These are phyloP conservation scores for Arachis hypogaea DNA, from an alignment of 306 rosid species.

Conservation along the genomic window DNA sequence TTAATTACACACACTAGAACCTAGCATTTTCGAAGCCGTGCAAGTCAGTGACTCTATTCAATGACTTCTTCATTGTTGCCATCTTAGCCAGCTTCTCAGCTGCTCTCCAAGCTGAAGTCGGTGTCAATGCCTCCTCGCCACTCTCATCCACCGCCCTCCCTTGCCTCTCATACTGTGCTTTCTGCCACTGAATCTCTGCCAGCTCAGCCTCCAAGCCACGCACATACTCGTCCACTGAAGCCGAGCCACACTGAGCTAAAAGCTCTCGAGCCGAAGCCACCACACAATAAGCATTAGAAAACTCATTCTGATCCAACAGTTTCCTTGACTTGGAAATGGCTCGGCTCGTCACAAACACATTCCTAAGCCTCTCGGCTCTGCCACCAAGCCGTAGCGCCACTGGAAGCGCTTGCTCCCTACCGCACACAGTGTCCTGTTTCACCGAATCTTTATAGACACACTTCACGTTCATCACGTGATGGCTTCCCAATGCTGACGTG, in stretches of 20 bases:
- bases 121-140: conserved; percentile 57
- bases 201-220: conserved; percentile 58
- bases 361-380: conserved; percentile 48
- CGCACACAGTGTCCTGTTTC: conserved; percentile 46
- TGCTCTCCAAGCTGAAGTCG: conserved; percentile 72
- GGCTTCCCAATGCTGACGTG: conserved; percentile 37
- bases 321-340: conserved; percentile 65
- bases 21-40: conserved; percentile 79
- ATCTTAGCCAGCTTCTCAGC: conserved; percentile 71
- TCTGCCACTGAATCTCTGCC: conserved; percentile 54
- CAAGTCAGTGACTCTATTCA: conserved; percentile 61
- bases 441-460: conserved; percentile 54
- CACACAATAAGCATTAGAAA: conserved; percentile 50
- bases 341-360: conserved; percentile 49
- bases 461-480: conserved; percentile 51
- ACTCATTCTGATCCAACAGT: conserved; percentile 44
- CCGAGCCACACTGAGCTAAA: conserved; percentile 43
- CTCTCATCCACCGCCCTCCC: conserved; percentile 47
- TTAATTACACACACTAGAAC: conserved; percentile 39
- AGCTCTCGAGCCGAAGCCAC: conserved; percentile 54
- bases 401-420: conserved; percentile 43
- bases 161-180: conserved; percentile 45
- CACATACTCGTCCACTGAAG: conserved; percentile 45
- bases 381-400: conserved; percentile 41
- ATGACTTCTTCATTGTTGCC: conserved; percentile 62